Conservation (phyloP, 2,329 filamentous ascomycete species). For the Thelonectria discophora region DNA sequence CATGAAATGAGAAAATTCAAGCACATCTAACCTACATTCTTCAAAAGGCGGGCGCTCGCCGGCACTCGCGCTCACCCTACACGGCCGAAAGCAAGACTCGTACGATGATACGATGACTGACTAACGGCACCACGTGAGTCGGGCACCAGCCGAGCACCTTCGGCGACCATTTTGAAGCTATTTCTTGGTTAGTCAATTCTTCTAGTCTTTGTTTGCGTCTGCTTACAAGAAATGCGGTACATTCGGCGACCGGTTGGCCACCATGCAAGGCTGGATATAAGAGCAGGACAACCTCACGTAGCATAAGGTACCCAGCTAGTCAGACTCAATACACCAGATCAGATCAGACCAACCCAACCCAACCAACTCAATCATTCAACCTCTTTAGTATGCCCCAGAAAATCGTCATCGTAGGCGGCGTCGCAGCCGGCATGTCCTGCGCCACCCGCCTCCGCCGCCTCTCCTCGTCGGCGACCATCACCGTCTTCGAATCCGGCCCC, state of each 20-base stretch:
- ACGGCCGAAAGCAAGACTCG: neutral
- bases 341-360: too few species aligned
- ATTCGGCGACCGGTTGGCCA: neutral
- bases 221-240: neutral
- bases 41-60: too few species aligned
- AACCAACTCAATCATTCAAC: too few species aligned
- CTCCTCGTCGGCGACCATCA: conserved; percentile 13
- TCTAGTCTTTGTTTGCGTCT: neutral
- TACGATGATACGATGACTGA: neutral
- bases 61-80: too few species aligned
- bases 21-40: too few species aligned
- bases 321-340: neutral
- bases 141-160: neutral
- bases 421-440: conserved; percentile 25
- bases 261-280: neutral
- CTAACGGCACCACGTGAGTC: neutral
- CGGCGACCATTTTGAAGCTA: neutral
- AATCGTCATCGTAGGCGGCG: conserved; percentile 23
- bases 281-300: neutral
- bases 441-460: conserved; percentile 23
- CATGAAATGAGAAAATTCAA: too few species aligned
- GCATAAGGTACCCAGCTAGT: neutral
- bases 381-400: neutral
- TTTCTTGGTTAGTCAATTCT: neutral
- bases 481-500: conserved; percentile 17